These are phyloP conservation scores for Yamadazyma atmosphaerica DNA, from an alignment of 1,139 yeast species.

Conservation along the genomic window DNA sequence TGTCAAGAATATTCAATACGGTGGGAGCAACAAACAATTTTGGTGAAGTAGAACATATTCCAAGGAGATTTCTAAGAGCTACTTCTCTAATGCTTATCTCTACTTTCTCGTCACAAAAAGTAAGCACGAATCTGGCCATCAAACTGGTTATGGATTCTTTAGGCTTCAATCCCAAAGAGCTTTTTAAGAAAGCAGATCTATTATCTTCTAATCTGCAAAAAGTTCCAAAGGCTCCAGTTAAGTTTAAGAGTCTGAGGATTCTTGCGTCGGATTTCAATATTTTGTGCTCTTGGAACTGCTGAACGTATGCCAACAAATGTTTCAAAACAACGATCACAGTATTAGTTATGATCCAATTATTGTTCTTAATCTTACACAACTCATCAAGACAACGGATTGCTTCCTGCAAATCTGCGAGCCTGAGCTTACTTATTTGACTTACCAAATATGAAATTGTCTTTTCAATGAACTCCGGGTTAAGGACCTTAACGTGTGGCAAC, in stretches of 20 bases:
- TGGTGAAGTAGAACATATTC: constrained; percentile 61
- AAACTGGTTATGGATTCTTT: constrained; percentile 58
- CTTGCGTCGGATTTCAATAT: constrained; percentile 39
- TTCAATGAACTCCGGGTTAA: constrained; percentile 52
- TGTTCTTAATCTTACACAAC: constrained; percentile 46
- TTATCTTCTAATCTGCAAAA: constrained; percentile 58
- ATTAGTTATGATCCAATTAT: constrained; percentile 50
- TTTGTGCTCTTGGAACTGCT: constrained; percentile 18
- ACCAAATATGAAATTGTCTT: constrained; percentile 55
- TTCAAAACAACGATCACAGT: constrained; percentile 63
- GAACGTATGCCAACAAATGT: constrained; percentile 45
- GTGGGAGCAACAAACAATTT: constrained; percentile 58
- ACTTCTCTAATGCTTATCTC: constrained; percentile 38
- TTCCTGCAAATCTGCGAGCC: constrained; percentile 57
- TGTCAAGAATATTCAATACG: constrained; percentile 54
- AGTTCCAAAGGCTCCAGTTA: constrained; percentile 71
- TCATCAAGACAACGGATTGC: constrained; percentile 71
- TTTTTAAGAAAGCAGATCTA: constrained; percentile 38
- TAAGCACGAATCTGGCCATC: constrained; percentile 54
- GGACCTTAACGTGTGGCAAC: constrained; percentile 40
- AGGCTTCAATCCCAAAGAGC: constrained; percentile 43
- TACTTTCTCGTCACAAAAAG: constrained; percentile 40
- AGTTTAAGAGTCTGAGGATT: constrained; percentile 55
- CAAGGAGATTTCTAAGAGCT: constrained; percentile 59
- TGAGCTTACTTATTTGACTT: constrained; percentile 56